phyloP scores from a whole-genome alignment of 805 yeast species.

The Sugiyamaella lignohabitans region DNA sequence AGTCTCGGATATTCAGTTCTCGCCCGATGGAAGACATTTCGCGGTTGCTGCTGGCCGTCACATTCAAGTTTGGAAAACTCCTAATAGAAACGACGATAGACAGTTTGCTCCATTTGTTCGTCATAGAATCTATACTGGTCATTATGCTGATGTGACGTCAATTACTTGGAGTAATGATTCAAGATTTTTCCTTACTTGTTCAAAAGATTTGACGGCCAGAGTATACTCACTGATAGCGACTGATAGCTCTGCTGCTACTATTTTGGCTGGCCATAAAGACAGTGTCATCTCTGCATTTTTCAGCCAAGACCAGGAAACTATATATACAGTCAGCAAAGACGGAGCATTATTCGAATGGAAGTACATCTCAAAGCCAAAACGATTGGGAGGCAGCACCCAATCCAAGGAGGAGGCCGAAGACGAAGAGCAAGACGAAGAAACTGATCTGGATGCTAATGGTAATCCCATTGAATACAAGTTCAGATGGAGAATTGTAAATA shows the following conservation, averaged over 20 bases:
- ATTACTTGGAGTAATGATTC: slow-evolving; percentile 89
- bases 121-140: slow-evolving; percentile 87
- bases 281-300: slow-evolving; percentile 83
- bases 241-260: slow-evolving; percentile 71
- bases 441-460: slow-evolving; percentile 15
- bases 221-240: slow-evolving; percentile 69
- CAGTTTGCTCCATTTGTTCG: slow-evolving; percentile 96
- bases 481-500: slow-evolving; percentile 74
- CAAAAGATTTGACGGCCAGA: slow-evolving; percentile 85
- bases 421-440: slow-evolving; percentile 27
- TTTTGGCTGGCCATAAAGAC: slow-evolving; percentile 89
- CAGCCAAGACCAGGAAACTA: slow-evolving; percentile 77
- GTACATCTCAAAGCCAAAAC: slow-evolving; percentile 50
- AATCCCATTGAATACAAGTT: not conserved
- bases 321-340: slow-evolving; percentile 87
- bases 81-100: slow-evolving; percentile 69
- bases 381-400: slow-evolving; percentile 34
- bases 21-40: slow-evolving; percentile 82
- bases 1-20: slow-evolving; percentile 69
- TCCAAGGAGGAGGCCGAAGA: slow-evolving; percentile 33
- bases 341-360: slow-evolving; percentile 95
- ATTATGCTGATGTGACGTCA: slow-evolving; percentile 71
- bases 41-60: slow-evolving; percentile 80
- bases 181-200: slow-evolving; percentile 75
- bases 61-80: slow-evolving; percentile 91